These are phyloP conservation scores for Tillandsia fasciculata DNA, from an alignment of 176 grass and related monocot genomes.

Conservation along the genomic window DNA sequence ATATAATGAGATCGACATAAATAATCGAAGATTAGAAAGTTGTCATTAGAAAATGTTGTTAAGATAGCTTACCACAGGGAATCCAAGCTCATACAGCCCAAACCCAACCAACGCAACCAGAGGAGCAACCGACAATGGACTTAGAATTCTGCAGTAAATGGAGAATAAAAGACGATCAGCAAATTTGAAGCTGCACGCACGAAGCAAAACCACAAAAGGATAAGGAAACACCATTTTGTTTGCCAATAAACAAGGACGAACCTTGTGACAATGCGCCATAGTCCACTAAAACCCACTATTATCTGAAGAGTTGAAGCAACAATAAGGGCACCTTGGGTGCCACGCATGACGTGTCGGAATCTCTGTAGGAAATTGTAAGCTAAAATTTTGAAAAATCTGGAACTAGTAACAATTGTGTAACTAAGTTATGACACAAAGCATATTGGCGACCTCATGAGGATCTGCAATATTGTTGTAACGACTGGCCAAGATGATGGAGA, in stretches of 20 bases:
- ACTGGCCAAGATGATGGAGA: conserved; percentile 71
- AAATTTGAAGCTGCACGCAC: no score
- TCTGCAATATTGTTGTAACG: conserved; percentile 50
- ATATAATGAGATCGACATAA: background rate
- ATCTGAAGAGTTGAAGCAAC: conserved; percentile 80
- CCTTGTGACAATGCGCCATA: conserved; percentile 74
- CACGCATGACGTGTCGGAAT: conserved; percentile 67
- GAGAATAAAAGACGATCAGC: background rate
- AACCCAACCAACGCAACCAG: conserved; percentile 68
- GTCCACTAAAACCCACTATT: conserved; percentile 70
- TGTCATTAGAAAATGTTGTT: background rate
- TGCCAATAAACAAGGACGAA: conserved; percentile 4
- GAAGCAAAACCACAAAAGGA: background rate
- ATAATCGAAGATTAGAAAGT: background rate
- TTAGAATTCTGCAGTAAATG: conserved; percentile 38
- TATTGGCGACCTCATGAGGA: conserved; percentile 46
- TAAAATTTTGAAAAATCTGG: conserved; percentile 3
- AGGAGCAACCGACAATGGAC: conserved; percentile 65
- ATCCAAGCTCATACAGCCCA: conserved; percentile 81
- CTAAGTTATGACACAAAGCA: background rate
- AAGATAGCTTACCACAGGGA: conserved; percentile 52
- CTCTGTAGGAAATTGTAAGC: conserved; percentile 31
- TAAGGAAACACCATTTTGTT: background rate
- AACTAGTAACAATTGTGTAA: background rate
- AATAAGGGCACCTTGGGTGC: conserved; percentile 85